These are phyloP conservation scores for Peniophora sp. DNA, from an alignment of 1,284 basidiomycete genomes.

Conservation along the genomic window DNA sequence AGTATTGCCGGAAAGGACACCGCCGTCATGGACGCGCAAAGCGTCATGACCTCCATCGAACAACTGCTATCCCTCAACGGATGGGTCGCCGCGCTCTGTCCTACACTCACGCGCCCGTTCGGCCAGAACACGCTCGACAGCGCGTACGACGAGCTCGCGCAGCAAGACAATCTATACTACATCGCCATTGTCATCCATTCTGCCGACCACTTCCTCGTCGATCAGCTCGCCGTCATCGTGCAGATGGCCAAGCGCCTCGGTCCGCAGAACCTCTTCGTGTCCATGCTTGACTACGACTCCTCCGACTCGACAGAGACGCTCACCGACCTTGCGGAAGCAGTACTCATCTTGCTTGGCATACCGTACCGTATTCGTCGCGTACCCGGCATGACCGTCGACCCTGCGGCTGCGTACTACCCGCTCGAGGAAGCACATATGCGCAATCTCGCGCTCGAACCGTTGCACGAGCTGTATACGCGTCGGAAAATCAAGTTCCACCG, in stretches of 20 bases:
- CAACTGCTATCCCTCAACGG: constrained; percentile 88
- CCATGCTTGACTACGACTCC: constrained; percentile 92
- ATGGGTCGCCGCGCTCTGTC: constrained; percentile 98
- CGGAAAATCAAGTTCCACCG: constrained; percentile 78
- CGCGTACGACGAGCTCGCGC: constrained; percentile 80
- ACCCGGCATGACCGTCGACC: constrained; percentile 82
- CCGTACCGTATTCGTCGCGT: constrained; percentile 86
- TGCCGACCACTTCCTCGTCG: constrained; percentile 94
- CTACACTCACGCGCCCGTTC: constrained; percentile 84
- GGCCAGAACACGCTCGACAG: constrained; percentile 80
- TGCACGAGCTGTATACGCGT: constrained; percentile 74
- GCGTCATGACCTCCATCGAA: constrained; percentile 81
- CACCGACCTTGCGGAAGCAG: constrained; percentile 86
- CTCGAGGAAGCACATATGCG: constrained; percentile 88
- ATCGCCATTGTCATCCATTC: constrained; percentile 91
- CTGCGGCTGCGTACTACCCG: constrained; percentile 84
- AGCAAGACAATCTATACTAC: constrained; percentile 81
- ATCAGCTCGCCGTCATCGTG: constrained; percentile 92
- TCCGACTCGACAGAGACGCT: constrained; percentile 89
- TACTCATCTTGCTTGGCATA: constrained; percentile 83
- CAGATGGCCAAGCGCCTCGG: constrained; percentile 87
- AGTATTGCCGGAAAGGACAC: constrained; percentile 79
- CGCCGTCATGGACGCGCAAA: constrained; percentile 80
- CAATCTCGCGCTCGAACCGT: constrained; percentile 84
- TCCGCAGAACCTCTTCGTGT: constrained; percentile 84